phyloP scores from a whole-genome alignment of 208 protist genomes.

The Angomonas ambiguus region DNA sequence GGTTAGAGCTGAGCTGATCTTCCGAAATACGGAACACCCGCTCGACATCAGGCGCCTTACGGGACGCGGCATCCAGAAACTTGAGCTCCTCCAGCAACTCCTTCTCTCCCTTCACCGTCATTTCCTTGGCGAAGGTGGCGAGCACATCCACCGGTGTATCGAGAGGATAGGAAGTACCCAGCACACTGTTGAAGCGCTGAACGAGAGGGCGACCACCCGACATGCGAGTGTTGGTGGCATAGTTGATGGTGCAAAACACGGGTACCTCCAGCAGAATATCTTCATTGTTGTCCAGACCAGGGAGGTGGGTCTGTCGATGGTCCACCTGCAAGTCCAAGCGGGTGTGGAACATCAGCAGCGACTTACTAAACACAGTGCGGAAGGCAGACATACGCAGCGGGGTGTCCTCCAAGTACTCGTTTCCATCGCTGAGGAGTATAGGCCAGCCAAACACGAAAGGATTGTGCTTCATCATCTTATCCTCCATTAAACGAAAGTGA shows the following conservation, averaged over 20 bases:
- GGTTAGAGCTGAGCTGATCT: conserved; percentile 76
- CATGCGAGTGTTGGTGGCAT: conserved; percentile 79
- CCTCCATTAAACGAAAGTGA: conserved; percentile 79
- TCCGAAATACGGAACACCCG: conserved; percentile 79
- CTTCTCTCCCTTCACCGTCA: conserved; percentile 49
- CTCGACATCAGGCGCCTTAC: conserved; percentile 69
- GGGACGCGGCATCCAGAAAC: conserved; percentile 64
- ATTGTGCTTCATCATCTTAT: conserved; percentile 85
- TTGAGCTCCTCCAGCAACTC: conserved; percentile 82
- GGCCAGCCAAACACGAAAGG: conserved; percentile 92
- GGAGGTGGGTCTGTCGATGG: conserved; percentile 56
- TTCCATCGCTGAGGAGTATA: conserved; percentile 83
- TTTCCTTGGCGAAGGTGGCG: conserved; percentile 63
- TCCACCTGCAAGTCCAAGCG: conserved; percentile 85
- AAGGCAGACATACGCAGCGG: conserved; percentile 80
- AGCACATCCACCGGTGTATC: conserved; percentile 89
- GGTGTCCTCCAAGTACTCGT: conserved; percentile 77
- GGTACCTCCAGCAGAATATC: conserved; percentile 84
- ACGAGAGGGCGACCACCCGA: conserved; percentile 80
- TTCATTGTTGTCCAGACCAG: conserved; percentile 53
- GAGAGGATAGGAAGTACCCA: conserved; percentile 83
- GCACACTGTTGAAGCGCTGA: conserved; percentile 87
- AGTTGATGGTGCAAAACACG: conserved; percentile 85
- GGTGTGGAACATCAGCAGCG: conserved; percentile 79
- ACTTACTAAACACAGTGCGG: conserved; percentile 87